Conservation (phyloP, 2,329 filamentous ascomycete genomes). For the Conoideocrella luteorostrata region DNA sequence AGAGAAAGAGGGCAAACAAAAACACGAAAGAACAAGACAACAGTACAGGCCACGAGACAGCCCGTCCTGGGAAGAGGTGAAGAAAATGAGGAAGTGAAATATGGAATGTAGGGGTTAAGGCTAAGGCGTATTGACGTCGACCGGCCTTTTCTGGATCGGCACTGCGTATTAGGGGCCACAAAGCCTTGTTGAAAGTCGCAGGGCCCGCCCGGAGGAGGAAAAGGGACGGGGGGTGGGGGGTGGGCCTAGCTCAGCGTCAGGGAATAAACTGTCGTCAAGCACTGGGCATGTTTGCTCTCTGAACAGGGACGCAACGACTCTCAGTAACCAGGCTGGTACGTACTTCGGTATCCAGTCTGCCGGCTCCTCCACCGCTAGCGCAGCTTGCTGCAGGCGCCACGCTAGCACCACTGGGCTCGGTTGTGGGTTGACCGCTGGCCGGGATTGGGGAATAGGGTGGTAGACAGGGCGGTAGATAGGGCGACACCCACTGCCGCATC, state of each 20-base stretch:
- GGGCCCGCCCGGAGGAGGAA: conserved; percentile 6
- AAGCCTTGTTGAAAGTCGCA: conserved; percentile 5
- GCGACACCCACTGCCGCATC: too few relatives aligned
- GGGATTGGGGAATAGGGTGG: too few relatives aligned
- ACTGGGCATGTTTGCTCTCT: too few relatives aligned
- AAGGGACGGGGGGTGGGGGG: conserved; percentile 9
- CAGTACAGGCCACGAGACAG: neutral
- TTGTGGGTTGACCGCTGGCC: too few relatives aligned
- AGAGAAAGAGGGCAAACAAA: neutral
- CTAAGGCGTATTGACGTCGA: conserved; percentile 3
- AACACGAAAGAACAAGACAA: neutral
- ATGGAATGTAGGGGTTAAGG: conserved; percentile 4
- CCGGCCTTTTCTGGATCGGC: conserved; percentile 7
- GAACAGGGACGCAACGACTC: too few relatives aligned
- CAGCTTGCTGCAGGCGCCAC: conserved; percentile 6
- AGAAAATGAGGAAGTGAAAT: conserved; percentile 4
- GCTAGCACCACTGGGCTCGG: too few relatives aligned
- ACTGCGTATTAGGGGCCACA: conserved; percentile 9
- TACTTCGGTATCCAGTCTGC: conserved; percentile 6
- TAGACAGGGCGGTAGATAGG: too few relatives aligned
- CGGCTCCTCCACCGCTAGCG: conserved; percentile 4
- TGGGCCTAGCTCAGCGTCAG: neutral
- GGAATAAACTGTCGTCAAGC: conserved; percentile 4
- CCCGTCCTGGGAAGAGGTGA: neutral
- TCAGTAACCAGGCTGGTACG: too few relatives aligned